Conservation (phyloP, 495 filamentous ascomycete species). For the Hypomontagnella monticulosa region DNA sequence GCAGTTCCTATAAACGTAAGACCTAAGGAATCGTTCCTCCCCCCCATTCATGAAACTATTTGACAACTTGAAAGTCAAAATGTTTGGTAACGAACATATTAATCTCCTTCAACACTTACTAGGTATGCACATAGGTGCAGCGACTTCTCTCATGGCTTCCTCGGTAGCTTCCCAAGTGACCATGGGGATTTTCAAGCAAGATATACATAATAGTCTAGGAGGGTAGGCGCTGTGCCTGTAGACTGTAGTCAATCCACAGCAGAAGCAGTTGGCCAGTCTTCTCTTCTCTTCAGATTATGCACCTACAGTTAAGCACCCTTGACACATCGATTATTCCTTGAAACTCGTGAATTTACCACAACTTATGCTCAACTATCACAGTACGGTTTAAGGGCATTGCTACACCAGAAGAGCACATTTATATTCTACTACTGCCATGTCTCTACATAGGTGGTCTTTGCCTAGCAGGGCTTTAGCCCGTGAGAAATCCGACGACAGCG, state of each 20-base stretch:
- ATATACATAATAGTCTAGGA: too few species aligned
- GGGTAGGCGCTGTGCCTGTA: too few species aligned
- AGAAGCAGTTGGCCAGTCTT: neutral
- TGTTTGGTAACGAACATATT: too few species aligned
- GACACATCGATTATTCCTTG: slow-evolving; percentile 16
- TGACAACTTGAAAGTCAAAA: too few species aligned
- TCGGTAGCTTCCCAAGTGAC: too few species aligned
- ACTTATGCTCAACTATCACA: slow-evolving; percentile 14
- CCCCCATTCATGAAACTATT: too few species aligned
- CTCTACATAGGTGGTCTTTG: slow-evolving; percentile 43
- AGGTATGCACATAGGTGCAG: too few species aligned
- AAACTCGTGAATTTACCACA: slow-evolving; percentile 14
- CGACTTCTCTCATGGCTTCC: too few species aligned
- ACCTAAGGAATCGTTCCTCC: too few species aligned
- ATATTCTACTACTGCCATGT: slow-evolving; percentile 35
- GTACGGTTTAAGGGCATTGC: slow-evolving; percentile 26
- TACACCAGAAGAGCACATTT: slow-evolving; percentile 17
- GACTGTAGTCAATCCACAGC: neutral
- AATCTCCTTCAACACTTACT: too few species aligned
- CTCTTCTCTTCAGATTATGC: slow-evolving; percentile 12
- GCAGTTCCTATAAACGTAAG: too few species aligned
- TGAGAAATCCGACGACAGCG: slow-evolving; percentile 31
- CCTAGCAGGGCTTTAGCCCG: slow-evolving; percentile 36
- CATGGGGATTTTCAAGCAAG: too few species aligned
- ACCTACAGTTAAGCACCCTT: slow-evolving; percentile 13